These are phyloP conservation scores for Catenaria anguillulae DNA, from an alignment of 371 early-diverging fungal species.

Conservation along the genomic window DNA sequence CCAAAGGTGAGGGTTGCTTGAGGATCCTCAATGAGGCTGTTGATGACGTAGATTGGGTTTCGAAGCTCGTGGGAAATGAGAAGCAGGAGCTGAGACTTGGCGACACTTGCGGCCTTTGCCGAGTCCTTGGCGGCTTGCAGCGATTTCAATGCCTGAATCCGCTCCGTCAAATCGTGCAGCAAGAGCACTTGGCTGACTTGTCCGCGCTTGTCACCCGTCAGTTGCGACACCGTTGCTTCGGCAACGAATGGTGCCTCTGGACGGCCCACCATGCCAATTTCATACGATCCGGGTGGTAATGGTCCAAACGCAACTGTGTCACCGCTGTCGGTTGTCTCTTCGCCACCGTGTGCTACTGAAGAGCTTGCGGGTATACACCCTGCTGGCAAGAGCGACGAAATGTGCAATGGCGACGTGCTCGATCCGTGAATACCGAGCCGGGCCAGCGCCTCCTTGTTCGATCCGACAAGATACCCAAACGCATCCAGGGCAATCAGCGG, in stretches of 20 bases:
- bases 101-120: constrained; percentile 7
- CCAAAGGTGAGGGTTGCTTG: too few relatives aligned
- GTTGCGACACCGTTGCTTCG: background rate
- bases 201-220: background rate
- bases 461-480: background rate
- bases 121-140: constrained; percentile 4
- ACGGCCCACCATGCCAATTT: background rate
- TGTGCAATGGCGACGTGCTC: background rate
- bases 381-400: background rate
- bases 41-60: constrained; percentile 10
- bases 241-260: background rate
- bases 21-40: background rate
- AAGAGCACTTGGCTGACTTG: constrained; percentile 7
- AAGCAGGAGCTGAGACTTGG: constrained; percentile 7
- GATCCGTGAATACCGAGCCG: background rate
- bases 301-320: background rate
- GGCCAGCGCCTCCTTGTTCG: background rate
- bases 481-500: constrained; percentile 1
- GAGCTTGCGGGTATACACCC: too few relatives aligned
- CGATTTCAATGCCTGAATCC: background rate
- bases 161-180: constrained; percentile 9
- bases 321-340: too few relatives aligned
- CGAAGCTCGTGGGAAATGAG: constrained; percentile 11
- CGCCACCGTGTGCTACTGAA: too few relatives aligned
- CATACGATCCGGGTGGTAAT: background rate